phyloP scores from a whole-genome alignment of 106 monocot species.

The Allium sativum region DNA sequence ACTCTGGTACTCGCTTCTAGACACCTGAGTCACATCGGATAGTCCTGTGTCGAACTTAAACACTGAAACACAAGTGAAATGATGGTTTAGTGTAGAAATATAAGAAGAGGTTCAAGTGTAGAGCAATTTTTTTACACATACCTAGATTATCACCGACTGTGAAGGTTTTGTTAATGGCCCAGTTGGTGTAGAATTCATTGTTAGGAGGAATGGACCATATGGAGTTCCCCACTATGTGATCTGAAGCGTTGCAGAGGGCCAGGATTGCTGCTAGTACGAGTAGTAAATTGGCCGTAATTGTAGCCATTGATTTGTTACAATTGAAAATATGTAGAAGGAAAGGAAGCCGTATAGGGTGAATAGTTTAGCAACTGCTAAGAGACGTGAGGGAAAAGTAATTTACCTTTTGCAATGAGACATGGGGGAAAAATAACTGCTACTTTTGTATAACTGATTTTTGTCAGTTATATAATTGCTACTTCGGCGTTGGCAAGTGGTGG shows the following conservation, averaged over 20 bases:
- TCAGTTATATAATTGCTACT: too few relatives aligned
- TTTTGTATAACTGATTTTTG: too few relatives aligned
- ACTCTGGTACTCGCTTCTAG: slow-evolving; percentile 32
- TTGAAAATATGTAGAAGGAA: too few relatives aligned
- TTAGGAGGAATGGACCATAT: slow-evolving; percentile 9
- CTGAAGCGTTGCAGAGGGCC: not conserved
- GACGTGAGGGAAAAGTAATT: too few relatives aligned
- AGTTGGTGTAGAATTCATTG: slow-evolving; percentile 8
- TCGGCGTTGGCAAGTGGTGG: too few relatives aligned
- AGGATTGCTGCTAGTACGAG: too few relatives aligned
- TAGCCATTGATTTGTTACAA: too few relatives aligned
- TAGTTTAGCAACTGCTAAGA: too few relatives aligned
- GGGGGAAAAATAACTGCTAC: too few relatives aligned
- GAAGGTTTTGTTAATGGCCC: slow-evolving; percentile 5
- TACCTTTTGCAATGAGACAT: too few relatives aligned
- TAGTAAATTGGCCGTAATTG: too few relatives aligned
- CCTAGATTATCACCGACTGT: slow-evolving; percentile 7
- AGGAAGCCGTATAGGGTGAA: too few relatives aligned
- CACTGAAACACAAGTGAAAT: slow-evolving; percentile 9
- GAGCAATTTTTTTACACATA: not conserved
- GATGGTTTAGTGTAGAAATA: not conserved
- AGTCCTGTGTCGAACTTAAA: slow-evolving; percentile 51
- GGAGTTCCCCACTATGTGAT: slow-evolving; percentile 6
- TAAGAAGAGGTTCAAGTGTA: not conserved
- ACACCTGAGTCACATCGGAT: slow-evolving; percentile 40